A percentile compares a stretch with the other conserved stretches of the same genome.
Conservation (phyloP, 2,329 filamentous ascomycete species). For the Zalaria sp. region DNA sequence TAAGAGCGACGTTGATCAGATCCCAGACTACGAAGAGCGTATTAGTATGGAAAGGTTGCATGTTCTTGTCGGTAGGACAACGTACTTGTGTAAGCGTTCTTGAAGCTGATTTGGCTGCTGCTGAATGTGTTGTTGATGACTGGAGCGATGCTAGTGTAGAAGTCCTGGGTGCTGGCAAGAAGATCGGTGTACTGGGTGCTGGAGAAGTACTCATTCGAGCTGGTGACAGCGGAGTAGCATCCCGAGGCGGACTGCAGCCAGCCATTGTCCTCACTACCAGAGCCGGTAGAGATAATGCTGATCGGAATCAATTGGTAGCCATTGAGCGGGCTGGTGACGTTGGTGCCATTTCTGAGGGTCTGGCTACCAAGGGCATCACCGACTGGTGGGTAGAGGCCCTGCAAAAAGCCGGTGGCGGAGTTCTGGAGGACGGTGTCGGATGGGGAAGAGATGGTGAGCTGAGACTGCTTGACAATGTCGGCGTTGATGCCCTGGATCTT, state of each 20-base stretch:
- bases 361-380: slow-evolving; percentile 36
- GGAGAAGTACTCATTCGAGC: slow-evolving; percentile 45
- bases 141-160: slow-evolving; percentile 39
- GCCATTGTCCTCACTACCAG: slow-evolving; percentile 23
- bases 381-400: slow-evolving; percentile 74
- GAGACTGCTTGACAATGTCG: slow-evolving; percentile 51
- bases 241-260: slow-evolving; percentile 46
- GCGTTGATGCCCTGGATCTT: slow-evolving; percentile 54
- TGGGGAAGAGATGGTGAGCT: slow-evolving; percentile 61
- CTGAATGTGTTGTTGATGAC: slow-evolving; percentile 39
- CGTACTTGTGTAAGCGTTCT: slow-evolving; percentile 53
- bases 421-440: slow-evolving; percentile 61
- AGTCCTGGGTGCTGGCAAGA: slow-evolving; percentile 33
- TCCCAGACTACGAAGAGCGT: slow-evolving; percentile 35
- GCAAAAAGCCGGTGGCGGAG: slow-evolving; percentile 67
- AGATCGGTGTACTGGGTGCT: slow-evolving; percentile 35
- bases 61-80: slow-evolving; percentile 4
- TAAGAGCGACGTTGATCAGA: slow-evolving; percentile 46
- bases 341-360: slow-evolving; percentile 56
- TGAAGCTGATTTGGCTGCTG: slow-evolving; percentile 35
- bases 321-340: slow-evolving; percentile 51
- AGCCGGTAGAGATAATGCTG: slow-evolving; percentile 42
- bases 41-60: background rate
- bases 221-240: slow-evolving; percentile 40
- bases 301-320: slow-evolving; percentile 81